Base-by-base conservation (phyloP, 345 rosid species). In the Excoecaria agallocha region DNA sequence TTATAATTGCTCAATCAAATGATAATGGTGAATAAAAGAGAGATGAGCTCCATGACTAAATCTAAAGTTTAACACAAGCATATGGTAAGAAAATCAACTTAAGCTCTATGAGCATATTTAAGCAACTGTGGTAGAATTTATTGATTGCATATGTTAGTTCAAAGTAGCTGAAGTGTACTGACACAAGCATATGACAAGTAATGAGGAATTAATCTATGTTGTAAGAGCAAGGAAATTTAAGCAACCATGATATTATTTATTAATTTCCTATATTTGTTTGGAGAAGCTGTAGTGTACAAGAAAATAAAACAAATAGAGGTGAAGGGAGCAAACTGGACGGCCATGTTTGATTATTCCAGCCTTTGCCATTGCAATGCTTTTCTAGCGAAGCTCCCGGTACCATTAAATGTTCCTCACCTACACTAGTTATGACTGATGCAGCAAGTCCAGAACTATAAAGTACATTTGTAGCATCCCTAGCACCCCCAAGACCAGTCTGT, bases 401-500 rank as follows among this genome's bases (percentile, higher is more conserved):
- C 66, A 83, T 91, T 83, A 90, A 74, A 73, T 95, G 97, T 76
- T 95, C 96, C 81, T 88, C 87, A 9, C 96, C 92, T n/a, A 93
- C 88, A 3, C 91, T 90, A 55, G 99, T 95, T 83, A 95, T 90
- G 58, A 95, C 76, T 0, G 96, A 88, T 49, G 86, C 87, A 68
- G 87, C 86, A 74, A 95, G 93, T 71, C 72, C 88, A 48, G 91
- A 77, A 71, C 89, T 81, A 78, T 76, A 77, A 68, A 91, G 82
- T 65, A 93, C 62, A 71, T 95, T 93, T 0, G 99, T 95, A 41
- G 98, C 98, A 70, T 94, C 99, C 20, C 98, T 87, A 43, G 91
- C 91, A 74, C 98, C 98, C 15, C 98, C 98, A 64, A 94, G 83
- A 30, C 97, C 97, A 74, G 96, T 94, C 97, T 93, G 82, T 60